Percentiles rank a stretch among this genome's conserved stretches.
These are phyloP conservation scores for Phytopythium ostracodes DNA, from an alignment of 352 stramenopile species.

Conservation along the genomic window DNA sequence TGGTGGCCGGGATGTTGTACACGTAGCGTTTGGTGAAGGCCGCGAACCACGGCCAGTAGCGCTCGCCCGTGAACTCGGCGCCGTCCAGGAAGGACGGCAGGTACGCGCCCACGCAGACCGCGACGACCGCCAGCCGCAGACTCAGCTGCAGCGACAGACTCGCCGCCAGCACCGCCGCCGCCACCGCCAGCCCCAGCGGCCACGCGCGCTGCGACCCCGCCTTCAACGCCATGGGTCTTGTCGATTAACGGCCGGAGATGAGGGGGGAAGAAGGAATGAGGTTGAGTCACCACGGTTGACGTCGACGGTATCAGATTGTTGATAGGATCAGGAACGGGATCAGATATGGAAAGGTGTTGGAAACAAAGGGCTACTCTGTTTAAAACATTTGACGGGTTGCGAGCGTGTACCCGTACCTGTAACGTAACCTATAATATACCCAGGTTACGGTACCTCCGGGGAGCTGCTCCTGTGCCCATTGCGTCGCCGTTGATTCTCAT, in stretches of 20 bases:
- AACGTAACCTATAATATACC: neutral
- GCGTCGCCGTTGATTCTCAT: constrained; percentile 1
- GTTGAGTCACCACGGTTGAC: no score
- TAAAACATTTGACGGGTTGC: no score
- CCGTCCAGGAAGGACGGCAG: constrained; percentile 58
- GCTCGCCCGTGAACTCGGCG: constrained; percentile 49
- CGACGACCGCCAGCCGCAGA: constrained; percentile 12
- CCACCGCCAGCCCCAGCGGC: constrained; percentile 24
- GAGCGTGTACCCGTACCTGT: no score
- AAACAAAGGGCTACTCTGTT: no score
- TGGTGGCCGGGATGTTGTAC: constrained; percentile 37
- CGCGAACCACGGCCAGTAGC: constrained; percentile 55
- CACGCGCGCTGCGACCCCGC: constrained; percentile 19
- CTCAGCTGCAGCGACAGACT: constrained; percentile 26
- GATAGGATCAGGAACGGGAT: no score
- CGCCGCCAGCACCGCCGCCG: constrained; percentile 22
- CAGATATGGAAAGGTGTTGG: no score
- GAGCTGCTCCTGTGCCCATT: neutral
- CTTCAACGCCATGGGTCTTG: constrained; percentile 1
- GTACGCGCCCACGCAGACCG: constrained; percentile 30
- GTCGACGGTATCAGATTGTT: no score
- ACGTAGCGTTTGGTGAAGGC: constrained; percentile 29
- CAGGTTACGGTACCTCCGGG: neutral
- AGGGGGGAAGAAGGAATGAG: no score
- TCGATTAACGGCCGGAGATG: no score